phyloP scores from a whole-genome alignment of 2,329 filamentous ascomycete species.

The Nigrospora osmanthi region DNA sequence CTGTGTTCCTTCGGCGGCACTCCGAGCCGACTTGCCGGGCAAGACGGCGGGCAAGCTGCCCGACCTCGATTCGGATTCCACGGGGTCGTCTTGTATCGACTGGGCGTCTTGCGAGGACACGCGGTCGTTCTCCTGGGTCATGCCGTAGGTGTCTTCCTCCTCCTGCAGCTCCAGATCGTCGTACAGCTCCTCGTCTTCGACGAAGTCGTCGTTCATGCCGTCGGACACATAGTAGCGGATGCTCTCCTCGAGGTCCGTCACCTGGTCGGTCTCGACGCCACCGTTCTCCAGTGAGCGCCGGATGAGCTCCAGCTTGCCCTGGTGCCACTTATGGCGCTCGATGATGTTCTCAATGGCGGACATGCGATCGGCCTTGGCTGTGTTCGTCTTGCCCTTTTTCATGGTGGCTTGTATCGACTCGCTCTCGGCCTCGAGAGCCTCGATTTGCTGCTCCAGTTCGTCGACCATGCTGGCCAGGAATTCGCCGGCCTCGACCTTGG shows the following conservation, averaged over 20 bases:
- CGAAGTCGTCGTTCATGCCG: slow-evolving; percentile 80
- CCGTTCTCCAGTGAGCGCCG: slow-evolving; percentile 88
- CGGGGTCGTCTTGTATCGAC: slow-evolving; percentile 77
- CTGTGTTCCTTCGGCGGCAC: slow-evolving; percentile 48
- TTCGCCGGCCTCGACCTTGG: slow-evolving; percentile 80
- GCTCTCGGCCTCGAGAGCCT: slow-evolving; percentile 82
- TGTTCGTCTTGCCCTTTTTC: slow-evolving; percentile 92
- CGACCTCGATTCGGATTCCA: slow-evolving; percentile 47
- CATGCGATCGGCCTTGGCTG: slow-evolving; percentile 76
- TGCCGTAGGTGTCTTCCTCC: slow-evolving; percentile 81
- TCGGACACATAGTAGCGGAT: slow-evolving; percentile 95
- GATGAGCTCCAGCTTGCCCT: slow-evolving; percentile 84
- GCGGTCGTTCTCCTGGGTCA: slow-evolving; percentile 72
- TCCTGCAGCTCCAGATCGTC: slow-evolving; percentile 89
- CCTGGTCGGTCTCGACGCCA: slow-evolving; percentile 77
- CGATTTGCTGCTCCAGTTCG: slow-evolving; percentile 88
- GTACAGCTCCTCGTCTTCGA: slow-evolving; percentile 91
- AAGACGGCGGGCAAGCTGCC: slow-evolving; percentile 27
- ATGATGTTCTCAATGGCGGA: slow-evolving; percentile 76
- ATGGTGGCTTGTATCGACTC: slow-evolving; percentile 79
- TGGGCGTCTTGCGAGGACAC: slow-evolving; percentile 93
- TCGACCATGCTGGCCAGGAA: slow-evolving; percentile 85
- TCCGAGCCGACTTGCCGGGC: slow-evolving; percentile 41
- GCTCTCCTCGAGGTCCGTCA: slow-evolving; percentile 80
- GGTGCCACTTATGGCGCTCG: slow-evolving; percentile 95